phyloP scores from a whole-genome alignment of 352 stramenopile species.

The Pythium guiyangense region DNA sequence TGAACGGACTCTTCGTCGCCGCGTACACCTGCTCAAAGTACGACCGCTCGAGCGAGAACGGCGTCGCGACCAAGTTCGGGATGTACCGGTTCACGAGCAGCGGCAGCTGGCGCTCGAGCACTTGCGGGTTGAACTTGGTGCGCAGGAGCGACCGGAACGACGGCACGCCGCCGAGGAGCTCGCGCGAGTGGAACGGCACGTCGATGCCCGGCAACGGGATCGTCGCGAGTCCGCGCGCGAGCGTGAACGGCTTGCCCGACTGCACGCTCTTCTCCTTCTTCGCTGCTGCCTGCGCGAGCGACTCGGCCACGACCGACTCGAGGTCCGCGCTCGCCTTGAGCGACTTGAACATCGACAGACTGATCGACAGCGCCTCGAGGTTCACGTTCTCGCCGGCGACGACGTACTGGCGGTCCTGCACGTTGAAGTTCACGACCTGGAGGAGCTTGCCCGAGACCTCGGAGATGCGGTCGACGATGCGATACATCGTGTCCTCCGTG shows the following conservation, averaged over 20 bases:
- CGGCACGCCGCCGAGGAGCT: conserved; percentile 74
- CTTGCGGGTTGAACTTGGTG: conserved; percentile 68
- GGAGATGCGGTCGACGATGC: no score
- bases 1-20: no score
- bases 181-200: conserved; percentile 86
- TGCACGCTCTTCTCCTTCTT: no score
- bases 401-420: conserved; percentile 81
- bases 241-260: conserved; percentile 63
- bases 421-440: conserved; percentile 90
- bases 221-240: conserved; percentile 64
- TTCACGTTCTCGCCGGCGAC: conserved; percentile 81
- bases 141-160: conserved; percentile 73
- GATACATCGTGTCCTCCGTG: no score
- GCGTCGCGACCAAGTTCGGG: conserved; percentile 83
- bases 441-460: no score
- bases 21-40: no score
- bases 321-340: conserved; percentile 39
- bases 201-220: conserved; percentile 86
- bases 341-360: conserved; percentile 45
- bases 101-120: conserved; percentile 64
- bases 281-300: conserved; percentile 43
- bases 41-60: no score
- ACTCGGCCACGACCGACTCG: conserved; percentile 44
- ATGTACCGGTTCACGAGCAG: conserved; percentile 81
- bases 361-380: conserved; percentile 71